These are phyloP conservation scores for Toxoplasma gondii DNA, from an alignment of 169 alveolate species.

Conservation along the genomic window DNA sequence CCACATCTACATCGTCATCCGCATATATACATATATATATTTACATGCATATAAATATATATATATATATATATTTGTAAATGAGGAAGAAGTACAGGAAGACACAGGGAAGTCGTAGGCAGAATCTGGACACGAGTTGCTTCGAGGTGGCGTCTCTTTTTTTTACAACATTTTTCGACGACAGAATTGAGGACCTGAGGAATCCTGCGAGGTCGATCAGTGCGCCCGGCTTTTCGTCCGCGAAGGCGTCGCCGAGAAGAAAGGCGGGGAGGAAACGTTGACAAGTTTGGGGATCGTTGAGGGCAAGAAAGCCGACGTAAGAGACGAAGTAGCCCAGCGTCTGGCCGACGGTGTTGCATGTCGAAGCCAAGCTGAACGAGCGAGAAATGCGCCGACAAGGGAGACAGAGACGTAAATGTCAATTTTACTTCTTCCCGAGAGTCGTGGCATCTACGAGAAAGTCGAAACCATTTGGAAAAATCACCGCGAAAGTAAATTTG, in stretches of 20 bases:
- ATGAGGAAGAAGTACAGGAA: not conserved
- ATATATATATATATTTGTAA: not conserved
- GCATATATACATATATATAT: not conserved
- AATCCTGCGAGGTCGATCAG: slow-evolving; percentile 30
- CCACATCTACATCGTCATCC: not conserved
- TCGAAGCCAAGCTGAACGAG: slow-evolving; percentile 68
- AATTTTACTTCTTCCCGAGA: not conserved
- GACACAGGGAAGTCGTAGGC: too few relatives aligned
- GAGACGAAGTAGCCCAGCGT: slow-evolving; percentile 74
- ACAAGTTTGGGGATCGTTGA: slow-evolving; percentile 62
- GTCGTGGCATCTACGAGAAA: not conserved
- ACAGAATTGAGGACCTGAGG: not conserved
- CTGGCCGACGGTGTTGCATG: slow-evolving; percentile 77
- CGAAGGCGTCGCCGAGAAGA: not conserved
- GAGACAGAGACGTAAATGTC: not conserved
- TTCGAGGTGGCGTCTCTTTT: too few relatives aligned
- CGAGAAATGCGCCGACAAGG: not conserved
- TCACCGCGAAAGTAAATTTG: too few relatives aligned
- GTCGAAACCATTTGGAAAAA: not conserved
- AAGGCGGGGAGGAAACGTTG: slow-evolving; percentile 25
- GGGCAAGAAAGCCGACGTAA: slow-evolving; percentile 71
- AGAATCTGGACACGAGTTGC: too few relatives aligned
- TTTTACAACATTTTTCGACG: too few relatives aligned
- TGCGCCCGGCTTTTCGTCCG: not conserved
- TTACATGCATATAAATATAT: not conserved